These are phyloP conservation scores for Fraxinus latifolia DNA, from an alignment of 305 asterid genomes.

Conservation along the genomic window DNA sequence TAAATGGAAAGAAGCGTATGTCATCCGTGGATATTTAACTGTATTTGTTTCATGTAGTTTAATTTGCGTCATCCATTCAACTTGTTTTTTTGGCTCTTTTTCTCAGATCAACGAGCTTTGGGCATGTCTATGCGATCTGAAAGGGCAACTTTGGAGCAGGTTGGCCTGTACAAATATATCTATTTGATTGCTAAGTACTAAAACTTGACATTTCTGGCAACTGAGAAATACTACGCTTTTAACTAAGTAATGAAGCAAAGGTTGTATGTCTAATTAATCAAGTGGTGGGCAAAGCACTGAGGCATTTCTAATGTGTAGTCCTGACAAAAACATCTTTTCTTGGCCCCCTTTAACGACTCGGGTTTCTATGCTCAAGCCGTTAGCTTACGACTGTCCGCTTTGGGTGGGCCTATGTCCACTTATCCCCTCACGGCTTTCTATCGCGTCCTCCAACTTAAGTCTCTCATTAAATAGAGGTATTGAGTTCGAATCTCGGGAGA, in stretches of 20 bases:
- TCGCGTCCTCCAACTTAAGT: no score
- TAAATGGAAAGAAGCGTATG: conserved; percentile 97
- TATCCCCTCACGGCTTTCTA: no score
- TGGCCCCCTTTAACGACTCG: background rate
- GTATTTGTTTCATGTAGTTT: conserved; percentile 8
- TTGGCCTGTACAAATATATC: conserved; percentile 25
- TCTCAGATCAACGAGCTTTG: conserved; percentile 92
- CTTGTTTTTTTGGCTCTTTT: conserved; percentile 14
- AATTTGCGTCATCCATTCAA: conserved; percentile 6
- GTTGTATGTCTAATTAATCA: background rate
- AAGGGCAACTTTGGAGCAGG: conserved; percentile 94
- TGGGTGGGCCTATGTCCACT: no score
- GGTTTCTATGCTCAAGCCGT: no score
- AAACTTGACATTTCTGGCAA: background rate
- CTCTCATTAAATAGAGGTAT: no score
- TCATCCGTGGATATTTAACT: conserved; percentile 23
- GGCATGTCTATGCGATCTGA: conserved; percentile 99
- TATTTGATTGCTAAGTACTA: background rate
- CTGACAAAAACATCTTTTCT: background rate
- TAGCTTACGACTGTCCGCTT: no score
- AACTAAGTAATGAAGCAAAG: background rate
- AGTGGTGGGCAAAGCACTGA: background rate
- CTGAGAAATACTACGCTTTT: background rate
- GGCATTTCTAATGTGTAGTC: background rate
- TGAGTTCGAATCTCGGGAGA: no score